phyloP scores from a whole-genome alignment of 2,329 filamentous ascomycete species.

The Fusarium torulosum region DNA sequence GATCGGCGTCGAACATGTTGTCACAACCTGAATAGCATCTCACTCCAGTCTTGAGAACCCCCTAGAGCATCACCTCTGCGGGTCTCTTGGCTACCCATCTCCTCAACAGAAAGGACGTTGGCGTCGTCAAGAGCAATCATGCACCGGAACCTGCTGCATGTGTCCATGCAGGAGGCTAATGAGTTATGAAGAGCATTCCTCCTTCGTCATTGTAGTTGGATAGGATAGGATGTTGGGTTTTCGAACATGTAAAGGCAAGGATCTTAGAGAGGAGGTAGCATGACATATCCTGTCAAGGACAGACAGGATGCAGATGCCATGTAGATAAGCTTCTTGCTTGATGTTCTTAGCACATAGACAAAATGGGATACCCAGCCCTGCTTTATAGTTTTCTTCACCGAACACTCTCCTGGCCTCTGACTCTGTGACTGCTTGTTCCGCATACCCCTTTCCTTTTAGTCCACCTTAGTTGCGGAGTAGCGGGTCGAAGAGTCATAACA shows the following conservation, averaged over 20 bases:
- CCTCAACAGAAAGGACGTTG: slow-evolving; percentile 19
- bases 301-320: slow-evolving; percentile 37
- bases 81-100: slow-evolving; percentile 6
- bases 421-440: slow-evolving; percentile 29
- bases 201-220: slow-evolving; percentile 37
- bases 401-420: slow-evolving; percentile 8
- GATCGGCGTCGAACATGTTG: slow-evolving; percentile 31
- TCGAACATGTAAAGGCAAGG: slow-evolving; percentile 38
- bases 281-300: slow-evolving; percentile 25
- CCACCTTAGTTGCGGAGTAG: slow-evolving; percentile 32
- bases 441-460: slow-evolving; percentile 29
- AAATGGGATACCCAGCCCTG: slow-evolving; percentile 45
- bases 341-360: slow-evolving; percentile 45
- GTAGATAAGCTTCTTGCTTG: slow-evolving; percentile 46
- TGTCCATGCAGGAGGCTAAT: slow-evolving; percentile 35
- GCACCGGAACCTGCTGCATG: slow-evolving; percentile 31
- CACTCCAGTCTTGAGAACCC: slow-evolving; percentile 13
- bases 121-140: slow-evolving; percentile 39
- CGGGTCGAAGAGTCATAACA: slow-evolving; percentile 43
- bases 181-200: slow-evolving; percentile 42
- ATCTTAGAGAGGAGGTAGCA: slow-evolving; percentile 35
- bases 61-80: slow-evolving; percentile 21
- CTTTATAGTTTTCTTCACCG: slow-evolving; percentile 47
- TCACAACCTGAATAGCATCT: slow-evolving; percentile 30
- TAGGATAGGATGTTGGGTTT: slow-evolving; percentile 39